Percentiles rank a stretch among this genome's conserved stretches.
phyloP scores from a whole-genome alignment of 192 early-diverging fungal species.

The Chytriomyces sp. region DNA sequence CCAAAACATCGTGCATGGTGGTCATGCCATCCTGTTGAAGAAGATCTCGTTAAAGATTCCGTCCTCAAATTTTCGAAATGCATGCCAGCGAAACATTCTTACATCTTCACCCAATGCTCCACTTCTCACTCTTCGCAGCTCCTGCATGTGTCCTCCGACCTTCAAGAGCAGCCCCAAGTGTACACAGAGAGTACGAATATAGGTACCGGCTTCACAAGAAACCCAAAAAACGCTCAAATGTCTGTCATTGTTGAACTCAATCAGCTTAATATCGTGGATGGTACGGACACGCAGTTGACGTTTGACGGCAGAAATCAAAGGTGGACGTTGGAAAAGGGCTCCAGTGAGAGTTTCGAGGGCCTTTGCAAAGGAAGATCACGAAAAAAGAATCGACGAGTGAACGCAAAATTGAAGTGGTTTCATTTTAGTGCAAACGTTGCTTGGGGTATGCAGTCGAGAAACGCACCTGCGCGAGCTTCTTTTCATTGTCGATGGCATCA shows the following conservation, averaged over 20 bases:
- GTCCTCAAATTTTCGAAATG: not conserved
- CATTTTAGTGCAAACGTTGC: not conserved
- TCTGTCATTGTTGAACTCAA: conserved; percentile 97
- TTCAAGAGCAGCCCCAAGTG: conserved; percentile 94
- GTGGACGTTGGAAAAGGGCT: conserved; percentile 98
- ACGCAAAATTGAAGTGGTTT: no score
- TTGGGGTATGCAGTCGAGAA: no score
- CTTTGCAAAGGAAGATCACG: conserved; percentile 36
- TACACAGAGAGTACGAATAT: conserved; percentile 99
- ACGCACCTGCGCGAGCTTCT: conserved; percentile 74
- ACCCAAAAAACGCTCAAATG: conserved; percentile 98
- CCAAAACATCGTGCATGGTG: conserved; percentile 98
- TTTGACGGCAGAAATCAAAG: conserved; percentile 98
- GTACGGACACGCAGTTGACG: conserved; percentile 98
- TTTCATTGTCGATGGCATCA: conserved; percentile 88
- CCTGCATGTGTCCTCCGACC: conserved; percentile 99
- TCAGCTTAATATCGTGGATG: conserved; percentile 93
- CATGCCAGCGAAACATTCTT: conserved; percentile 23
- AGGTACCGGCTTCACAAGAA: conserved; percentile 98
- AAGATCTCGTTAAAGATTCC: not conserved
- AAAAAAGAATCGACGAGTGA: no score
- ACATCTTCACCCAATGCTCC: conserved; percentile 88
- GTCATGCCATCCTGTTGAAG: conserved; percentile 78
- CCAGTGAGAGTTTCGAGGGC: conserved; percentile 96
- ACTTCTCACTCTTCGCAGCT: conserved; percentile 94